Conservation (phyloP, 176 grass and related monocot species). For the Panicum miliaceum region DNA sequence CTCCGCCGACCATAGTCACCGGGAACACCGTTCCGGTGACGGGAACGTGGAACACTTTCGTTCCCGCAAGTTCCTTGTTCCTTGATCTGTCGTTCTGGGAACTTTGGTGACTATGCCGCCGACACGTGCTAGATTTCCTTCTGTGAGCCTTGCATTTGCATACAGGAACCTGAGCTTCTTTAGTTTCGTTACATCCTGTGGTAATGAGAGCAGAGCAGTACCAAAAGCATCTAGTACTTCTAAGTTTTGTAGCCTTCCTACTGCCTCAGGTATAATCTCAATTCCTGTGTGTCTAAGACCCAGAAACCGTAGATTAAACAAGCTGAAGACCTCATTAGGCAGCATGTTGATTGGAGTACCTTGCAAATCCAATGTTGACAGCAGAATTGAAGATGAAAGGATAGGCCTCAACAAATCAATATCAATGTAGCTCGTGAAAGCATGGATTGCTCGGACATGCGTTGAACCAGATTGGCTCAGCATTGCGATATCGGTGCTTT, state of each 20-base stretch:
- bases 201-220: background rate
- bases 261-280: background rate
- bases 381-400: background rate
- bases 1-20: background rate
- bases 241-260: background rate
- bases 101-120: no score
- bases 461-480: background rate
- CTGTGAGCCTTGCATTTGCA: background rate
- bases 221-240: background rate
- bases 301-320: background rate
- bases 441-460: background rate
- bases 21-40: no score
- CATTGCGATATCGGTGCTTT: background rate
- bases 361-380: conserved; percentile 12
- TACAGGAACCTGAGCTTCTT: background rate
- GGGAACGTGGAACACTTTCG: no score
- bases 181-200: background rate
- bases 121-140: background rate
- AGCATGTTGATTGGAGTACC: background rate
- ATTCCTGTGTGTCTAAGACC: background rate
- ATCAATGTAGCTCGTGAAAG: background rate
- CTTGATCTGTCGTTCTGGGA: no score
- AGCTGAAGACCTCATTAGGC: background rate
- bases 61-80: no score
- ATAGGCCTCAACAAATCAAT: background rate